Base-by-base conservation (phyloP, 1,284 basidiomycete species). In the Puccinia triticina region DNA sequence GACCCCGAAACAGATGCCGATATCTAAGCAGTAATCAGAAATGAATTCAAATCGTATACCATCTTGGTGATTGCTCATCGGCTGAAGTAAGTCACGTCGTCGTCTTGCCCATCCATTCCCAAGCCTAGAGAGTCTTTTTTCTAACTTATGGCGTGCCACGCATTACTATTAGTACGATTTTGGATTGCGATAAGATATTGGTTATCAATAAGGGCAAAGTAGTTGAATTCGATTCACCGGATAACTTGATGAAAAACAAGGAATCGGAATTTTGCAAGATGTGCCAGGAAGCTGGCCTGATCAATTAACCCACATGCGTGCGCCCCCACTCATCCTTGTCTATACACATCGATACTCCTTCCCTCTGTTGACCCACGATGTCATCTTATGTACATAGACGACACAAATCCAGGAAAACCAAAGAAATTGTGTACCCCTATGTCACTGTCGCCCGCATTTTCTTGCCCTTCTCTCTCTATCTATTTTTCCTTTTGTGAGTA, bases 151-250 rank as follows among this genome's bases (percentile, higher is more conserved):
- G 7, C 26, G 43, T 23, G n/a, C 32, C 11, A 29, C 18, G 1
- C 1, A 23, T 50, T 7, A 64, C 43, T 61, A 59, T 46, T 43
- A 82, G 80, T 66, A 88, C 87, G 0, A 89, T 90, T 73, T 88
- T 89, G 84, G 89, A 89, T 84, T 89, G 88, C 77, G 89, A 89
- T 86, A 88, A 88, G 85, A 88, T 90, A 48, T 85, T 90, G 4
- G 89, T 90, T 2, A 86, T 91, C 14, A 89, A 88, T 82, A 87
- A 88, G 8, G 90, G 90, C 37, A 88, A 88, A 78, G 86, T 90
- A 57, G 83, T 90, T 61, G 90, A 91, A 84, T 90, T 87, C 83
- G 90, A 89, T 84, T 89, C 89, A 71, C 93, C 93, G 0, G 87
- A 87, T n/a, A 88, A 88, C 32, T 88, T 94, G 11, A 88, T 93